Conservation (phyloP, 345 rosid species). For the Populus deltoides region DNA sequence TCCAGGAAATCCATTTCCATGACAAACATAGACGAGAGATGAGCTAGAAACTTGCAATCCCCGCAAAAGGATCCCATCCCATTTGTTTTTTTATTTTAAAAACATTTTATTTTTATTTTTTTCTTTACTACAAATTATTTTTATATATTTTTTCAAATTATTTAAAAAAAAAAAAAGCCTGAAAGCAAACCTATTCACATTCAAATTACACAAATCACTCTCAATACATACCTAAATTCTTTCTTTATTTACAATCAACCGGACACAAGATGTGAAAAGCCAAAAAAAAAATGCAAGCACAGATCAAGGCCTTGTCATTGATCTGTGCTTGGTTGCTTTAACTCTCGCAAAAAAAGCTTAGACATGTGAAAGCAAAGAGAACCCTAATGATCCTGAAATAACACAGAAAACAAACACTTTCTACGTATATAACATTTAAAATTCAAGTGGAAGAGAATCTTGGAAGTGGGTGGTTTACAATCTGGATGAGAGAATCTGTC, state of each 20-base stretch:
- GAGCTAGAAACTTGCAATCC: constrained; percentile 19
- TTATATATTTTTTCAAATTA: too few species aligned
- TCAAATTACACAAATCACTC: constrained; percentile 11
- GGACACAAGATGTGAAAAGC: neutral
- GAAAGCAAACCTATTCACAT: constrained; percentile 13
- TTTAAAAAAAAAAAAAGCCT: too few species aligned
- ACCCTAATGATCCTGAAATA: neutral
- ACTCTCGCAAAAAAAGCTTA: neutral
- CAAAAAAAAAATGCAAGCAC: neutral
- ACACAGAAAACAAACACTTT: constrained; percentile 1
- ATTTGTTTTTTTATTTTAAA: too few species aligned
- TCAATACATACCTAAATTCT: neutral
- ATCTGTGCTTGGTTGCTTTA: neutral
- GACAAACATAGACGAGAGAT: constrained; percentile 9
- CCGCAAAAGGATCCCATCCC: constrained; percentile 5
- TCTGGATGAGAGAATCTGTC: constrained; percentile 37
- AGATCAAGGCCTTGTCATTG: neutral
- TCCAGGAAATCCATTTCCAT: neutral
- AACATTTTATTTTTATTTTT: too few species aligned
- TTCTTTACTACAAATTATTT: too few species aligned
- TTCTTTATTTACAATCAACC: neutral
- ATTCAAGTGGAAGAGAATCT: constrained; percentile 7
- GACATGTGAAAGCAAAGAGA: neutral
- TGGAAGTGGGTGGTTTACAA: constrained; percentile 28
- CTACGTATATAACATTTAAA: constrained; percentile 14